Conservation (phyloP, 2,329 filamentous ascomycete genomes). For the Penicillium brasilianum region DNA sequence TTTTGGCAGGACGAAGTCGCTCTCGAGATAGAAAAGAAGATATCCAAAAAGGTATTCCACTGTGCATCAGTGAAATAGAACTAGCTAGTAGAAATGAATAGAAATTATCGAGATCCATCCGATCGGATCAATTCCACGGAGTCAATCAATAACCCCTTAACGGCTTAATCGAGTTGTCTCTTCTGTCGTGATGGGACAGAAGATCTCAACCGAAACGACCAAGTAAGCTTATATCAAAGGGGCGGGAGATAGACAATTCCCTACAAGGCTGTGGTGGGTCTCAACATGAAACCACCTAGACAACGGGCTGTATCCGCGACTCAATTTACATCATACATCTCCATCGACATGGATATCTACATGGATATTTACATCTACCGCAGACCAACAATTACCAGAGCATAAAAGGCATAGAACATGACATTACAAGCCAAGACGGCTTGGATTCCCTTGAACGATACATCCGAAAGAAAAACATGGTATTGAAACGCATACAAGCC, state of each 20-base stretch:
- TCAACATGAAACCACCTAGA: background rate
- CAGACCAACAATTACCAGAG: background rate
- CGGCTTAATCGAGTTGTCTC: too few relatives aligned
- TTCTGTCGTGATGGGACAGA: too few relatives aligned
- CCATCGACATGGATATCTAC: background rate
- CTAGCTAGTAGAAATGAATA: too few relatives aligned
- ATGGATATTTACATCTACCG: background rate
- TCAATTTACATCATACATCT: background rate
- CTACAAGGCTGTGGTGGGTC: slow-evolving; percentile 4
- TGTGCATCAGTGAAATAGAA: too few relatives aligned
- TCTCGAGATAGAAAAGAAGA: too few relatives aligned
- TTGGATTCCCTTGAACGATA: slow-evolving; percentile 21
- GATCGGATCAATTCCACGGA: too few relatives aligned
- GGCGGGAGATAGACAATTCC: background rate
- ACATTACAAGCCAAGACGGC: slow-evolving; percentile 27
- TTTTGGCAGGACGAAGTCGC: background rate
- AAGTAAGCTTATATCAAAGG: background rate
- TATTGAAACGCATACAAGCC: slow-evolving; percentile 22
- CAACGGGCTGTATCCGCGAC: background rate
- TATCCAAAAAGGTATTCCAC: too few relatives aligned
- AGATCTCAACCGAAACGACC: too few relatives aligned
- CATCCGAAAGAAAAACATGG: slow-evolving; percentile 17
- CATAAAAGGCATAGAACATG: slow-evolving; percentile 18
- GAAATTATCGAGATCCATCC: too few relatives aligned
- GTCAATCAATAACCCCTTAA: too few relatives aligned